phyloP scores from a whole-genome alignment of 352 stramenopile genomes.

The Blastocystis sp. region DNA sequence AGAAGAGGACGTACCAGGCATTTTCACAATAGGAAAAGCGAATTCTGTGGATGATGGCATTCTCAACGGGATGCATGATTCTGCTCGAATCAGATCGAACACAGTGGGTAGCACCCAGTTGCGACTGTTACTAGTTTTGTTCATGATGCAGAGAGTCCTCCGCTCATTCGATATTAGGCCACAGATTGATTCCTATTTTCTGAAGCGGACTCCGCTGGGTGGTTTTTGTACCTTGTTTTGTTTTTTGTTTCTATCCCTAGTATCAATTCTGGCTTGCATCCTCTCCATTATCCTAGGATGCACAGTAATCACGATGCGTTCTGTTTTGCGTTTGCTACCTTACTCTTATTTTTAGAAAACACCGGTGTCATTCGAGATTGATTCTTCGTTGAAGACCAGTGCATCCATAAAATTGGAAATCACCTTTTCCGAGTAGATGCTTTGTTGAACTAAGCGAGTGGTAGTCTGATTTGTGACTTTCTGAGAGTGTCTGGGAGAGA shows the following conservation, averaged over 20 bases:
- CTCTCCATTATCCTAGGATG: not conserved
- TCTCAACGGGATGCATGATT: not conserved
- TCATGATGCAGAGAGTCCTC: not conserved
- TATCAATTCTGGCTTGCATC: not conserved
- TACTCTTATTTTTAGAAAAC: not conserved
- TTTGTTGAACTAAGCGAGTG: not conserved
- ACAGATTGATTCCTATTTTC: conserved; percentile 33
- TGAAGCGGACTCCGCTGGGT: not conserved
- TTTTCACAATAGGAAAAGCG: not conserved
- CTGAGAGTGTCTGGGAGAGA: not conserved
- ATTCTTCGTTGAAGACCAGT: not conserved
- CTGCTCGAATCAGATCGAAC: not conserved
- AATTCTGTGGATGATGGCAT: not conserved
- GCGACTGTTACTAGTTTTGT: not conserved
- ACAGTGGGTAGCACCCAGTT: not conserved
- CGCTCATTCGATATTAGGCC: not conserved
- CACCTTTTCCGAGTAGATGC: not conserved
- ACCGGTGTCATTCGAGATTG: not conserved
- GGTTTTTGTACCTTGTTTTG: not conserved
- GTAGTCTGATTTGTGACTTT: not conserved
- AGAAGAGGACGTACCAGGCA: not conserved
- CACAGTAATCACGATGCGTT: not conserved
- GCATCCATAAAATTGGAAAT: not conserved
- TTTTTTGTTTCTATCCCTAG: not conserved
- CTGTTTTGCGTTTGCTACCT: not conserved